A percentile compares a stretch with the other conserved stretches of the same genome.
Evolutionary conservation across 495 filamentous ascomycete genomes (phyloP).

Genomic region (Penicillium parvum): DNA sequence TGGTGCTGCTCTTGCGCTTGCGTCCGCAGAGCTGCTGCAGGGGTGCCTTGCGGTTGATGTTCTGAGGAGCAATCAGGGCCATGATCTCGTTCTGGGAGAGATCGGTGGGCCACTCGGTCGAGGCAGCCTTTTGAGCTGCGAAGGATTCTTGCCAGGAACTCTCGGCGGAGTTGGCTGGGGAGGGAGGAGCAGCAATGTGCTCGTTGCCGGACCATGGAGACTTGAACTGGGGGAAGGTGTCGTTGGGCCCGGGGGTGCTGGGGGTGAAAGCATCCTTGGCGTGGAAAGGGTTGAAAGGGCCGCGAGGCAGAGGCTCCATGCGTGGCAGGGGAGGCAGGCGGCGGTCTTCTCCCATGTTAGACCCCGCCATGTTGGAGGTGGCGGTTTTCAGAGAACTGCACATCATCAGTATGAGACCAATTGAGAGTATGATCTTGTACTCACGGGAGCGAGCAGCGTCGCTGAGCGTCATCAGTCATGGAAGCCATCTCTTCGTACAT

Average conservation of each 20-base stretch:
- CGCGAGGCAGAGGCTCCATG: conserved; percentile 39
- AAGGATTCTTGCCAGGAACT: conserved; percentile 42
- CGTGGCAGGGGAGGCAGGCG: conserved; percentile 43
- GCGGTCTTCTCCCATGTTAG: conserved; percentile 31
- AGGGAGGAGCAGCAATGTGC: conserved; percentile 36
- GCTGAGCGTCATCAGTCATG: conserved; percentile 29
- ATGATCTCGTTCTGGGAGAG: conserved; percentile 35
- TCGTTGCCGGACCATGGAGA: conserved; percentile 33
- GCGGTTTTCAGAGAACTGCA: conserved; percentile 19
- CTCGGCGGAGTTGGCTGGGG: conserved; percentile 42
- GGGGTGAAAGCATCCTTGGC: conserved; percentile 28
- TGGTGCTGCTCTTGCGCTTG: conserved; percentile 42
- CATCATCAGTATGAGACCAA: not conserved
- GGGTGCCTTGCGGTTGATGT: conserved; percentile 43
- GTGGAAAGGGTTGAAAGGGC: conserved; percentile 41
- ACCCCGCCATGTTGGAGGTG: conserved; percentile 14
- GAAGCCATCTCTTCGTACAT: conserved; percentile 35
- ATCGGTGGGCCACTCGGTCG: conserved; percentile 34
- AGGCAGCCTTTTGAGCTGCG: conserved; percentile 24
- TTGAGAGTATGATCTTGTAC: conserved; percentile 2
- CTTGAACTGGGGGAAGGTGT: conserved; percentile 37
- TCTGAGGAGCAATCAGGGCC: conserved; percentile 35
- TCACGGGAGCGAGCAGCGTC: conserved; percentile 43
- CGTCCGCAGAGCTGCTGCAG: conserved; percentile 45
- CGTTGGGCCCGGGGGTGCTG: conserved; percentile 36